Base-by-base conservation (phyloP, 2,329 filamentous ascomycete species). In the Xylariomycetidae sp. region DNA sequence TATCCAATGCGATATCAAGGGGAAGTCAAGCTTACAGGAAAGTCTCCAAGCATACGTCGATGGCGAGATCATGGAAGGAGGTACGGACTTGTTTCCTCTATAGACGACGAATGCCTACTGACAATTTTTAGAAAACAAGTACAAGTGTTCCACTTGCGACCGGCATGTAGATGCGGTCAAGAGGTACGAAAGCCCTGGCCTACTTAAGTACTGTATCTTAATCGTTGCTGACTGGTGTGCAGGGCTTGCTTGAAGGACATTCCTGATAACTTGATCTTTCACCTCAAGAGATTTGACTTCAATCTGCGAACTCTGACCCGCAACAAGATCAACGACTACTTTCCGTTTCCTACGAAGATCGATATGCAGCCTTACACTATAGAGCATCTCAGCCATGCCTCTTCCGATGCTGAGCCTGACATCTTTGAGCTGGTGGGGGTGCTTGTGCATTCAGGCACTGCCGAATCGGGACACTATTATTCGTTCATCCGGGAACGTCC, bases 391-490 rank as follows among this genome's bases (percentile, higher is more conserved):
- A 85, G 79, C 43, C 70, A 85, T 36, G 68, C 76, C 4, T 62
- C 68, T 2, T 58, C 67, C 4, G 64, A 71, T 3, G 59, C 63
- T 4, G 60, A 75, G 27, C 73, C 81, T 24, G 92, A 98, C 57
- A 58, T 85, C 1, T 98, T 96, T 50, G 87, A 95, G 58, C 72
- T 98, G 3, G 89, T 95, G n/a, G 92, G 92, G 3, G 78, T 98
- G 28, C 76, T 98, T 13, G 87, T 98, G 2, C 92, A 98, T 56
- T 83, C 85, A 10, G 92, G 92, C 12, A 94, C 85, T 3, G 88
- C 90, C 10, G 87, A 95, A 53, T 90, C 87, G 18, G 92, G 92
- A 0, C 92, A 98, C 57, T 98, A 98, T 61, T 96, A 95, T 61
- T 96, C 90, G 0, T 96, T 88, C 56, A 87, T 93, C 43, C 83